Evolutionary conservation across 2,329 filamentous ascomycete species (phyloP).

Genomic region (Scortechinia acanthostroma): DNA sequence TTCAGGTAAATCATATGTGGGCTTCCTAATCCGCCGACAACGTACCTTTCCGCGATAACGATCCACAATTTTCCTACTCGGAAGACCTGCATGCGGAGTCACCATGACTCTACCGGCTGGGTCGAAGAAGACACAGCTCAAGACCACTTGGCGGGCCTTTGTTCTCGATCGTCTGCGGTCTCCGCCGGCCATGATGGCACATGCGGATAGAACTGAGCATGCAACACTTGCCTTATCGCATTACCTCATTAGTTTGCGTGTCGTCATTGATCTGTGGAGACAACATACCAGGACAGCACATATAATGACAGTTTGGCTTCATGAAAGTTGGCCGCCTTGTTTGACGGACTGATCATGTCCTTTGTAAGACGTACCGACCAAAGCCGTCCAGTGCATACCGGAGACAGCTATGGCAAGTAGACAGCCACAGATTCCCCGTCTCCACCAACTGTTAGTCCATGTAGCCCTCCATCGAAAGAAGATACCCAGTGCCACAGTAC

Average conservation of each 20-base stretch:
- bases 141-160: conserved; percentile 31
- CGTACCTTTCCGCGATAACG: conserved; percentile 37
- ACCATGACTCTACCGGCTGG: conserved; percentile 32
- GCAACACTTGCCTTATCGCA: conserved; percentile 8
- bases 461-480: conserved; percentile 51
- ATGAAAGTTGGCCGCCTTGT: neutral
- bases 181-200: conserved; percentile 26
- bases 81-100: conserved; percentile 29
- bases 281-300: neutral
- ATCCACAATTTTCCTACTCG: conserved; percentile 43
- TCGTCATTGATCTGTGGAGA: neutral
- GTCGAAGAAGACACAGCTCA: conserved; percentile 34
- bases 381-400: conserved; percentile 56
- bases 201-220: conserved; percentile 27
- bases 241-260: neutral
- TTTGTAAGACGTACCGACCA: conserved; percentile 40
- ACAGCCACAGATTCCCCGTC: conserved; percentile 39
- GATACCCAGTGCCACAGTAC: conserved; percentile 39
- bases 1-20: no score
- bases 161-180: conserved; percentile 22
- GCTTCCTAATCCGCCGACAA: conserved; percentile 4
- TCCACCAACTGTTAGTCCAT: conserved; percentile 54
- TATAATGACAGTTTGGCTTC: neutral
- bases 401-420: conserved; percentile 47
- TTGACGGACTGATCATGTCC: conserved; percentile 26